Percentiles rank a stretch among this genome's conserved stretches.
Evolutionary conservation across 2,329 filamentous ascomycete genomes (phyloP).

Genomic region (Aureobasidium musti): DNA sequence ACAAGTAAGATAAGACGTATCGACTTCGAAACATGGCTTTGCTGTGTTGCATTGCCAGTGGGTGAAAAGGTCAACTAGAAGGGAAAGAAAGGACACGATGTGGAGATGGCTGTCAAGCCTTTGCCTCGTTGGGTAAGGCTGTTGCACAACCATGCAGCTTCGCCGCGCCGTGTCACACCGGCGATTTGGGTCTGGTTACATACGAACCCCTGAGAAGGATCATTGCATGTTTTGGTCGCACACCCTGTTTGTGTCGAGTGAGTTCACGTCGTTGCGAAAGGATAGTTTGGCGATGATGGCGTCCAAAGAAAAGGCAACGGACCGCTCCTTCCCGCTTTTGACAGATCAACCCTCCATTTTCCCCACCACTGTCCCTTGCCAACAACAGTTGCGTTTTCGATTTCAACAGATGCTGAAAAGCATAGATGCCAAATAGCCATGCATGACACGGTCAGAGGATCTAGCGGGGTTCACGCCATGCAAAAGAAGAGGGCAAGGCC

Average conservation of each 20-base stretch:
- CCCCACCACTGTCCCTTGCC: conserved; percentile 2
- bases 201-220: conserved; percentile 21
- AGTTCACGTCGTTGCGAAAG: neutral
- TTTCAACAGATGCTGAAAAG: neutral
- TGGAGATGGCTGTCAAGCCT: conserved; percentile 17
- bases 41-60: neutral
- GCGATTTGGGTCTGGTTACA: conserved; percentile 16
- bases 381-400: neutral
- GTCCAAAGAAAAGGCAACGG: conserved; percentile 9
- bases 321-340: conserved; percentile 24
- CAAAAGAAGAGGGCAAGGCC: neutral
- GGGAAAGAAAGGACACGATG: conserved; percentile 16
- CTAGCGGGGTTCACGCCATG: too few species aligned
- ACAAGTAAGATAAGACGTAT: neutral
- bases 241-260: neutral
- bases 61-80: neutral
- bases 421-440: neutral
- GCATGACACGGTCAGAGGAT: neutral
- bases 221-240: conserved; percentile 21
- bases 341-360: neutral
- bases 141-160: conserved; percentile 27
- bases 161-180: conserved; percentile 24
- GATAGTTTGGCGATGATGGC: neutral
- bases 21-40: conserved; percentile 16
- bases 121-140: conserved; percentile 23